These are phyloP conservation scores for Hyparrhenia diplandra DNA, from an alignment of 176 grass and related monocot species.

Conservation along the genomic window DNA sequence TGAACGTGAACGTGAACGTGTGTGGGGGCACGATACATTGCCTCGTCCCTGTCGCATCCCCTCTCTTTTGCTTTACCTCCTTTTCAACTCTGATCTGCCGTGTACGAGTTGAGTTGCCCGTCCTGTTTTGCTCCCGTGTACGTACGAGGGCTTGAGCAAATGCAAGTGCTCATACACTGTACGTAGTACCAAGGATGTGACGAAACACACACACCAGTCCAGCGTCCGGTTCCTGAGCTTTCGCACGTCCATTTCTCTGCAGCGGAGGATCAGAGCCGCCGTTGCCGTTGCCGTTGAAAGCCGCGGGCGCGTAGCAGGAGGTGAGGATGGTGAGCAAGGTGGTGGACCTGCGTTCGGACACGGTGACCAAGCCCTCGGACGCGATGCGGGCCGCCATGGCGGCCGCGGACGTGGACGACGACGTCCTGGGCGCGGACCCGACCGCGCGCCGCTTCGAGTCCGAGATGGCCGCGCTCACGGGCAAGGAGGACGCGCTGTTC, in stretches of 20 bases:
- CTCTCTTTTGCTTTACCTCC: not conserved
- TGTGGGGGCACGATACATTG: not conserved
- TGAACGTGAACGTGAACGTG: no score
- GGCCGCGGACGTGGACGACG: conserved; percentile 83
- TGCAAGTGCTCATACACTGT: no score
- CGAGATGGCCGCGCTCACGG: conserved; percentile 67
- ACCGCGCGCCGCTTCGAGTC: conserved; percentile 60
- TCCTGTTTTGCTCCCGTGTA: not conserved
- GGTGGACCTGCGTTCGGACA: conserved; percentile 92
- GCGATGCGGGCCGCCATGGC: conserved; percentile 89
- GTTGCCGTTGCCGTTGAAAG: not conserved
- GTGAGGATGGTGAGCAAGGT: conserved; percentile 52
- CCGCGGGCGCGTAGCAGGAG: not conserved
- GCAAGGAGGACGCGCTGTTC: conserved; percentile 86
- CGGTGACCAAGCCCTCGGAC: conserved; percentile 82
- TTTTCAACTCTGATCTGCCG: not conserved
- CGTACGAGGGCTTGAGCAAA: no score
- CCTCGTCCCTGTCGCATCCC: no score
- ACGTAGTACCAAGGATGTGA: not conserved
- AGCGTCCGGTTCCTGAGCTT: no score
- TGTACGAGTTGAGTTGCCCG: not conserved
- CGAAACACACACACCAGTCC: not conserved
- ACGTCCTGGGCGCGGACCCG: conserved; percentile 73
- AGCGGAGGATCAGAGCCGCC: no score
- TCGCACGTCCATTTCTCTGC: not conserved